These are phyloP conservation scores for Lasiosphaeria hispida DNA, from an alignment of 495 filamentous ascomycete genomes.

Conservation along the genomic window DNA sequence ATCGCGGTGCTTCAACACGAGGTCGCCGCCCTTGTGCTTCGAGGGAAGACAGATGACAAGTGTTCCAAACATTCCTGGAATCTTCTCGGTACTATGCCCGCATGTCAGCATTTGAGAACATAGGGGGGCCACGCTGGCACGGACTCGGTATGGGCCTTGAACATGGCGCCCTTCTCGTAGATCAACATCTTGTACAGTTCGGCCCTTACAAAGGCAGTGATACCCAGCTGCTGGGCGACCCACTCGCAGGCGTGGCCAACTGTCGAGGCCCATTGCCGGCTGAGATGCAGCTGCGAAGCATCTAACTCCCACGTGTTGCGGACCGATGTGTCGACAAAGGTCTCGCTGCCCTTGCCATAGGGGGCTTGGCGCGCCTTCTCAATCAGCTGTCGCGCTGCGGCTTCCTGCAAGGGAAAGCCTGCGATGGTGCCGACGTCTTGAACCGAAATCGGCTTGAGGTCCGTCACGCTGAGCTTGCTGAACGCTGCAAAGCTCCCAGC, in stretches of 20 bases:
- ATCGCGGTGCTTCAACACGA: conserved; percentile 43
- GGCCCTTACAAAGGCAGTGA: conserved; percentile 32
- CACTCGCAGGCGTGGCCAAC: conserved; percentile 22
- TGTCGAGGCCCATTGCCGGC: conserved; percentile 36
- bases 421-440: too few relatives aligned
- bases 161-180: conserved; percentile 55
- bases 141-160: conserved; percentile 51
- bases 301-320: conserved; percentile 54
- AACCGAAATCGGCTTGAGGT: too few relatives aligned
- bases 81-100: conserved; percentile 43
- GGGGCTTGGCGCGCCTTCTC: conserved; percentile 42
- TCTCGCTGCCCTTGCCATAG: conserved; percentile 45
- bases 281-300: conserved; percentile 41
- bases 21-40: conserved; percentile 49
- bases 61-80: conserved; percentile 56
- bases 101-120: not conserved
- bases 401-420: conserved; percentile 44
- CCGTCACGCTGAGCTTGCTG: too few relatives aligned
- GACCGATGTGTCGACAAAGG: conserved; percentile 46
- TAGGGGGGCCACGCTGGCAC: too few relatives aligned
- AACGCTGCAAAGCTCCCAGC: too few relatives aligned
- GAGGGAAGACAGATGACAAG: conserved; percentile 55
- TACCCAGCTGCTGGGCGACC: conserved; percentile 32
- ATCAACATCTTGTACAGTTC: conserved; percentile 56
- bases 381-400: conserved; percentile 42